Conservation (phyloP, 768 basidiomycete species). For the Wakefieldia striispora region DNA sequence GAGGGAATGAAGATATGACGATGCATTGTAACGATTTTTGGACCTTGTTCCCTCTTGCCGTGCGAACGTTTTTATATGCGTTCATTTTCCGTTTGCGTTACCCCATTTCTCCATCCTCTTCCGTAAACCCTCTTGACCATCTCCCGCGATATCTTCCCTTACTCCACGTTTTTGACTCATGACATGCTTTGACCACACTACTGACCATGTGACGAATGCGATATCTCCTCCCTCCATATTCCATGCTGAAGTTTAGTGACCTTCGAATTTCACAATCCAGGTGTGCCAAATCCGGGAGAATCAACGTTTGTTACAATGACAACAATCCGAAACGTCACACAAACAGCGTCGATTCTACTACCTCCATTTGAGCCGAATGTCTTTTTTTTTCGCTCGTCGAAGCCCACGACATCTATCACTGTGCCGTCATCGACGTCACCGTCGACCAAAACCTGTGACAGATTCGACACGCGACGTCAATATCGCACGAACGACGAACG, state of each 20-base stretch:
- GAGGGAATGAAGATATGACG: slow-evolving; percentile 15
- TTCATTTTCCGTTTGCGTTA: slow-evolving; percentile 10
- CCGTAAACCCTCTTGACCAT: neutral
- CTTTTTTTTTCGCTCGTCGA: neutral
- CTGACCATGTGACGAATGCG: slow-evolving; percentile 11
- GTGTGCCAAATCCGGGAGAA: no score
- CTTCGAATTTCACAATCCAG: no score
- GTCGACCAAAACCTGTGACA: slow-evolving; percentile 14
- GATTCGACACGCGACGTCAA: neutral
- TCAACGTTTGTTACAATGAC: no score
- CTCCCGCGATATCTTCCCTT: slow-evolving; percentile 12
- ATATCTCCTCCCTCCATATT: slow-evolving; percentile 3
- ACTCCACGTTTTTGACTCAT: neutral
- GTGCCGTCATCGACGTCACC: slow-evolving; percentile 6
- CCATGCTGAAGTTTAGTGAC: neutral
- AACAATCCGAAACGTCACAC: no score
- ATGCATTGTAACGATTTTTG: neutral
- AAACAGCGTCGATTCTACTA: no score
- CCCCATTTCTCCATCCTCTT: neutral
- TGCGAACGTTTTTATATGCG: neutral
- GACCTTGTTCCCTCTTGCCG: slow-evolving; percentile 1
- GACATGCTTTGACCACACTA: neutral
- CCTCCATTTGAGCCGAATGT: no score
- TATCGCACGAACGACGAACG: no score
- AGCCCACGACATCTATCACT: neutral